Base-by-base conservation (phyloP, 495 filamentous ascomycete species). In the Penicillium paradoxum region DNA sequence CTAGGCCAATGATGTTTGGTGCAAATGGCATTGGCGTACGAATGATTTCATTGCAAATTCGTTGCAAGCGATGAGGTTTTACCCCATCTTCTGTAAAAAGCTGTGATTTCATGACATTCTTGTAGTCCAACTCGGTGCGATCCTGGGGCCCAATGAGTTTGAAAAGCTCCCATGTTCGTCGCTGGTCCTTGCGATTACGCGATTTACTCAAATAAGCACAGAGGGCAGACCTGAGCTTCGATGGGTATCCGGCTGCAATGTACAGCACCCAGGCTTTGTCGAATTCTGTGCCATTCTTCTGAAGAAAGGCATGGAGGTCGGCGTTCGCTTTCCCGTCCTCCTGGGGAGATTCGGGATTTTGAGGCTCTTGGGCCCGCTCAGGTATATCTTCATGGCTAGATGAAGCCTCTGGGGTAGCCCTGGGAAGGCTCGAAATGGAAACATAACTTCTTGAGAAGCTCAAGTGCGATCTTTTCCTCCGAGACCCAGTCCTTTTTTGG, bases 121-220 rank as follows among this genome's bases (percentile, higher is more conserved):
- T 48, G 54, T 74, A 81, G 57, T 79, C 70, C 6, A 64, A 57
- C 13, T 54, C 55, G 1, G 64, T 61, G 21, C 73, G 67, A 18
- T 59, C 44, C 14, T 64, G 32, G 2, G 48, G 30, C 18, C 67
- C 48, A 37, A 79, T 74, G 13, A 38, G 25, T 21, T 73, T 53
- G 51, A 82, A 78, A 4, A 81, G 19, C 8, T 66, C 56, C 49
- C 71, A 64, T n/a, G 64, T 64, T 29, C 73, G 60, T 59, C 69
- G 63, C 27, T 60, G 49, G 61, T 82, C 70, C 22, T 68, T 24
- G 1, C 41, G 21, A 9, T 56, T 48, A 4, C 55, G 33, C 6
- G 79, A 79, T 6, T 34, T 51, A 32, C 65, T 68, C 17, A 82
- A 51, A 52, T 65, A 73, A 10, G 54, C 63, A 44, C 76, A 67